Evolutionary conservation across 192 early-diverging fungal species (phyloP).

Genomic region (Backusella luteola): DNA sequence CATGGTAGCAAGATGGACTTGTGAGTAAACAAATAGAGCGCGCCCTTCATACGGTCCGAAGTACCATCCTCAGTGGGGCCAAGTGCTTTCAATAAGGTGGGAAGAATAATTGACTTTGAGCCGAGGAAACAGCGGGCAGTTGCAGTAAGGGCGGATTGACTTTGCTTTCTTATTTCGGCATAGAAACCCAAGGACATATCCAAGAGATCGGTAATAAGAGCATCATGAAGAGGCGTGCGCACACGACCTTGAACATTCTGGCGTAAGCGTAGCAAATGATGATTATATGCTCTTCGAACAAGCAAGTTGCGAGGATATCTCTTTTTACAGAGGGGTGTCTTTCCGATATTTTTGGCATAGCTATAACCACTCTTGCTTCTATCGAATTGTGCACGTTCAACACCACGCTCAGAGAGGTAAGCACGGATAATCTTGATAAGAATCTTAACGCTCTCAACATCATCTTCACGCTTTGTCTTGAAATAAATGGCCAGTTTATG

Average conservation of each 20-base stretch:
- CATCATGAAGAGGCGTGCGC: constrained; percentile 49
- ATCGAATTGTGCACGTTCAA: constrained; percentile 48
- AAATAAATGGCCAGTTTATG: constrained; percentile 53
- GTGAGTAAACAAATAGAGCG: constrained; percentile 60
- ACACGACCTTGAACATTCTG: constrained; percentile 51
- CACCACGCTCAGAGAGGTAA: constrained; percentile 54
- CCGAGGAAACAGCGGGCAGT: constrained; percentile 49
- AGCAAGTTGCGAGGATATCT: constrained; percentile 50
- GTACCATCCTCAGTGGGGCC: constrained; percentile 32
- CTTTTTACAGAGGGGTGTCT: constrained; percentile 46
- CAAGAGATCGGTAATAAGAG: constrained; percentile 50
- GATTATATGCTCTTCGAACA: constrained; percentile 48
- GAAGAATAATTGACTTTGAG: constrained; percentile 47
- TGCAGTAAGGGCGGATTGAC: constrained; percentile 47
- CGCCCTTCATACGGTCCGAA: constrained; percentile 63
- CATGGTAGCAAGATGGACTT: constrained; percentile 49
- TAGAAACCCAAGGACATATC: constrained; percentile 57
- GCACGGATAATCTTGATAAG: constrained; percentile 54
- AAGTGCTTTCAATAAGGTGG: constrained; percentile 47
- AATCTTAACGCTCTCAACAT: constrained; percentile 73
- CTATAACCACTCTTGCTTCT: constrained; percentile 51
- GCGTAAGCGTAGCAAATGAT: constrained; percentile 55
- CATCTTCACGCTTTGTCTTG: constrained; percentile 59
- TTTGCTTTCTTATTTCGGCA: constrained; percentile 58
- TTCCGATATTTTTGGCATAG: constrained; percentile 48